Evolutionary conservation across 331 rosid species (phyloP).

Genomic region (Malus hybrid): DNA sequence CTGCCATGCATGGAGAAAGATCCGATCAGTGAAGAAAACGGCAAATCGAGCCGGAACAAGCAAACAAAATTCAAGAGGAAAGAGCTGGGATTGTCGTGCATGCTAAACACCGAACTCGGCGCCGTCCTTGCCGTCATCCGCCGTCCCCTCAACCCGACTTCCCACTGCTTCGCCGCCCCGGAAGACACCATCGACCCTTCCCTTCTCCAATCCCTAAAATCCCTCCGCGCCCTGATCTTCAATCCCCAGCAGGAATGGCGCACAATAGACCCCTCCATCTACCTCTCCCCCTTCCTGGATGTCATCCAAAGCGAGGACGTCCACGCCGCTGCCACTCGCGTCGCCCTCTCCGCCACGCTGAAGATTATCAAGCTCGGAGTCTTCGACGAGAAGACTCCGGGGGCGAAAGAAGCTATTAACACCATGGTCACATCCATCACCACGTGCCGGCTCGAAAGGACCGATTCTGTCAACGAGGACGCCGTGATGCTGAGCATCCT

Average conservation of each 20-base stretch:
- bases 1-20: constrained; percentile 19
- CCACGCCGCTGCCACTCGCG: constrained; percentile 62
- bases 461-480: constrained; percentile 59
- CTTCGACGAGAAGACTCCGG: constrained; percentile 59
- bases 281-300: constrained; percentile 66
- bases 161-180: constrained; percentile 16
- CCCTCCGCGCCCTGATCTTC: constrained; percentile 72
- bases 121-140: constrained; percentile 75
- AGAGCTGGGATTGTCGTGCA: constrained; percentile 70
- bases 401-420: constrained; percentile 52
- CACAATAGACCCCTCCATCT: constrained; percentile 57
- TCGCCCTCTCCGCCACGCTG: constrained; percentile 57
- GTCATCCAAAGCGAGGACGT: constrained; percentile 71
- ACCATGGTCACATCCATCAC: constrained; percentile 46
- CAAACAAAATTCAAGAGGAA: constrained; percentile 22
- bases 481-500: constrained; percentile 83
- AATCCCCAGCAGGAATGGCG: constrained; percentile 81
- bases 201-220: constrained; percentile 55
- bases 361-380: constrained; percentile 59
- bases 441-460: constrained; percentile 63
- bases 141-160: constrained; percentile 35
- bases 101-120: constrained; percentile 85
- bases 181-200: constrained; percentile 48
- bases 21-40: neutral
- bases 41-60: neutral